Evolutionary conservation across 352 stramenopile species (phyloP), one percentile per base, ranked within the genome.

Genomic region (Globisporangium mamillatum): DNA sequence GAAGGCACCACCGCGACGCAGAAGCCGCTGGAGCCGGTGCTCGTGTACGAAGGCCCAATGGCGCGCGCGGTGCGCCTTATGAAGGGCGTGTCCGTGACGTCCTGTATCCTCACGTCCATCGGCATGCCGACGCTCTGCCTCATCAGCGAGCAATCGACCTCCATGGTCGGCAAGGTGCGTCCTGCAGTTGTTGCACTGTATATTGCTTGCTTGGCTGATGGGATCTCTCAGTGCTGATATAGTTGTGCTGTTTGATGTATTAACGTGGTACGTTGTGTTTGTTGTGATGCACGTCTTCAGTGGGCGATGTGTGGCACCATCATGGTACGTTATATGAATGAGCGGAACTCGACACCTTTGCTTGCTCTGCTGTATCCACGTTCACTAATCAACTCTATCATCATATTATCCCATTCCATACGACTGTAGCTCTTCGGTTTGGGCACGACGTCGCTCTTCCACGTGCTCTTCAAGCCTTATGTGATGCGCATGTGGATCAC

Each of bases 301-400:
- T 95, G 88, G 88, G 88, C 88, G 58, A 95, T 95, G 88, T 95
- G 88, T 71, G 83, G 88, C 55, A 95, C 88, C 52, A 86, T 95
- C 66, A 94, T 95, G 88, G 76, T 86, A 71, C 53, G 65, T 66
- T 57, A 7, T 52, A 18, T 27, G 5, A 48, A 44, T 44, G 36
- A 44, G 14, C 12, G 53, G 14, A 14, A 34, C n/a, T 20, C 10
- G 25, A 48, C 12, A 12, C 1, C n/a, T 25, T 56, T 22, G 1
- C 29, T 44, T 24, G 24, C 56, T 66, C 56, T 25, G 7, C 56
- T 25, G 7, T 2, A 6, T 29, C 12, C 4, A 5, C 25, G 22
- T 38, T 52, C 14, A 20, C 32, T 62, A n/a, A 50, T 24, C 18
- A 46, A 20, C 29, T 36, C 6, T 58, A 25, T 36, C 38, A 20